Conservation (phyloP, 1,139 yeast genomes). For the Sugiyamaella xylanicola region DNA sequence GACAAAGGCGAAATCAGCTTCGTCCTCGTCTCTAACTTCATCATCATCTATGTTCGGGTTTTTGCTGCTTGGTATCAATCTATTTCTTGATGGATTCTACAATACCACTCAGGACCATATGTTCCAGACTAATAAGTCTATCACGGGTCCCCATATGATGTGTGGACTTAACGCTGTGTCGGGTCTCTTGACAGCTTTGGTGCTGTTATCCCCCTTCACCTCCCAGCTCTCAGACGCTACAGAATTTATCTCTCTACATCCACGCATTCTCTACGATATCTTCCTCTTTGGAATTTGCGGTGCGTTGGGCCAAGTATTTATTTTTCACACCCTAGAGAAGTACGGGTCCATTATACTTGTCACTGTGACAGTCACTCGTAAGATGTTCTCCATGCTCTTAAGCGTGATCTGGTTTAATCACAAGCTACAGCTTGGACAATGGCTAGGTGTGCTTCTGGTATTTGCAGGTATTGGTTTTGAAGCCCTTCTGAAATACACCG, state of each 20-base stretch:
- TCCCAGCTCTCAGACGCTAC: conserved; percentile 55
- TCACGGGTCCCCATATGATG: conserved; percentile 88
- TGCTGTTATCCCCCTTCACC: conserved; percentile 46
- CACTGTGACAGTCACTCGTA: conserved; percentile 93
- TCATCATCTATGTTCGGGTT: conserved; percentile 54
- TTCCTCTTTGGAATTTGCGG: conserved; percentile 75
- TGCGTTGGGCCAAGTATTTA: conserved; percentile 88
- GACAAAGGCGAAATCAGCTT: conserved; percentile 9
- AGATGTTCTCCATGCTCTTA: conserved; percentile 91
- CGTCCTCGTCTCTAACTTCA: conserved; percentile 24
- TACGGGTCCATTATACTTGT: conserved; percentile 84
- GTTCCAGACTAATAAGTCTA: conserved; percentile 51
- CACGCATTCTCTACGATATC: conserved; percentile 59
- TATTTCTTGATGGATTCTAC: conserved; percentile 86
- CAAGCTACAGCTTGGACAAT: conserved; percentile 59
- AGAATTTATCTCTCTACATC: conserved; percentile 52
- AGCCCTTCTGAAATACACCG: conserved; percentile 51
- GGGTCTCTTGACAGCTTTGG: conserved; percentile 45
- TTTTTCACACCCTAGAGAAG: conserved; percentile 76
- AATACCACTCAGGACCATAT: conserved; percentile 91
- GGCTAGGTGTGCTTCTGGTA: conserved; percentile 77
- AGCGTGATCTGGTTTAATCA: conserved; percentile 89
- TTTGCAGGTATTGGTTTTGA: conserved; percentile 80
- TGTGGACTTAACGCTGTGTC: conserved; percentile 70
- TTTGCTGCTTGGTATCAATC: conserved; percentile 57